Evolutionary conservation across 176 grass and related monocot genomes (phyloP).

Genomic region (Cenchrus fungigraminus): DNA sequence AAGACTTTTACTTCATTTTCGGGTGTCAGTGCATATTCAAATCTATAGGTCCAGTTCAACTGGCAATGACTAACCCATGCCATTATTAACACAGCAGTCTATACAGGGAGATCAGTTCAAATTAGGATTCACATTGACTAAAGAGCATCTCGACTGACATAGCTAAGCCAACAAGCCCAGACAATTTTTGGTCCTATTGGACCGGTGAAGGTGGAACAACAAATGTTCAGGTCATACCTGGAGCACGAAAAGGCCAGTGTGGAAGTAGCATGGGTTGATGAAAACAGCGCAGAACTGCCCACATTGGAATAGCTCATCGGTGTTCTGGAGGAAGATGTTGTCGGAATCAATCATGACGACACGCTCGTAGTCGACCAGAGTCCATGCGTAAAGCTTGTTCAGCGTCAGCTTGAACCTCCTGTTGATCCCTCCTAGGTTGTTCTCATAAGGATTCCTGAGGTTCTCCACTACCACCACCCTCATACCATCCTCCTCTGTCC

Average conservation of each 20-base stretch:
- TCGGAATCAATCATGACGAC: constrained; percentile 96
- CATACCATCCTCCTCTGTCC: constrained; percentile 92
- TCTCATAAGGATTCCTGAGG: constrained; percentile 93
- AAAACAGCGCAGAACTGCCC: constrained; percentile 97
- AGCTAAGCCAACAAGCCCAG: background rate
- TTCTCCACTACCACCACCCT: constrained; percentile 84
- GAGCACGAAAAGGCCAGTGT: constrained; percentile 97
- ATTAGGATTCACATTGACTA: background rate
- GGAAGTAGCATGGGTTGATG: constrained; percentile 99
- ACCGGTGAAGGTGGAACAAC: background rate
- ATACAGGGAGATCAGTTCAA: background rate
- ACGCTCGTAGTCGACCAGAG: constrained; percentile 78
- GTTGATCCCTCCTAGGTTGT: constrained; percentile 76
- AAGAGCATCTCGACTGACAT: background rate
- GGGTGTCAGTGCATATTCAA: background rate
- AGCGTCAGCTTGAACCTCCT: constrained; percentile 87
- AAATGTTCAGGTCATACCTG: constrained; percentile 52
- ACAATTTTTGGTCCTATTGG: background rate
- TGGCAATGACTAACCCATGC: background rate
- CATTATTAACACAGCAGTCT: constrained; percentile 13
- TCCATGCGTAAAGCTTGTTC: constrained; percentile 99
- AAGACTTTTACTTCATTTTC: background rate
- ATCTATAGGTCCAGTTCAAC: constrained; percentile 12
- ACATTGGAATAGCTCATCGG: constrained; percentile 95
- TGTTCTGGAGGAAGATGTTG: constrained; percentile 92